Evolutionary conservation across 2,329 filamentous ascomycete species (phyloP).

Genomic region (Cladophialophora immunda): DNA sequence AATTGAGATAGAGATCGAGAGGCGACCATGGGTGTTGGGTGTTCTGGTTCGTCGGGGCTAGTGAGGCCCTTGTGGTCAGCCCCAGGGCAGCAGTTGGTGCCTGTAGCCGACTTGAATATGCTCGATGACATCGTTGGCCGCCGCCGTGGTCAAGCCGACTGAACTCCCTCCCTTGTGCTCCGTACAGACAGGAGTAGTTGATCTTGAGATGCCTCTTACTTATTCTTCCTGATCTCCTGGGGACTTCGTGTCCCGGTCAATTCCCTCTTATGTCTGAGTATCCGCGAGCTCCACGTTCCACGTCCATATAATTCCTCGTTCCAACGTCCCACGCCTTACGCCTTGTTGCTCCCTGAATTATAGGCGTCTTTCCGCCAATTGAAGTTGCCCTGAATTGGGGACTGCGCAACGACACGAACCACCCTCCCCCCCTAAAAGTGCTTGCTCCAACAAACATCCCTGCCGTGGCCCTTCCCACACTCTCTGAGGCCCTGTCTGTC

Average conservation of each 20-base stretch:
- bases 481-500: background rate
- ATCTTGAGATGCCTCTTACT: background rate
- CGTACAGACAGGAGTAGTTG: constrained; percentile 2
- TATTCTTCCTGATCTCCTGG: background rate
- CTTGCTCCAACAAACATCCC: constrained; percentile 2
- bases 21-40: constrained; percentile 5
- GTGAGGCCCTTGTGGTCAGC: background rate
- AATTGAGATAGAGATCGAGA: constrained; percentile 6
- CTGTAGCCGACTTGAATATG: constrained; percentile 3
- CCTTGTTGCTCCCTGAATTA: background rate
- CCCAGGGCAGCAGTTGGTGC: background rate
- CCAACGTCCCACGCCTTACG: too few species aligned
- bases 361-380: constrained; percentile 4
- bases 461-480: background rate
- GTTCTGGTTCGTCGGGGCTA: background rate
- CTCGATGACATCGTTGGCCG: constrained; percentile 33
- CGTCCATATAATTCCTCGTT: background rate
- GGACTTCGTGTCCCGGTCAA: background rate
- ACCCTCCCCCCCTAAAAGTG: background rate
- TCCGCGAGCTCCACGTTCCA: background rate
- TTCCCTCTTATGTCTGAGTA: background rate
- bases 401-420: background rate
- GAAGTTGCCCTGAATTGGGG: constrained; percentile 1
- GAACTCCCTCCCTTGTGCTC: background rate
- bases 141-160: background rate